Percentiles rank a stretch among this genome's conserved stretches.
Evolutionary conservation across 192 early-diverging fungal species (phyloP).

Genomic region (Coemansia pectinata): DNA sequence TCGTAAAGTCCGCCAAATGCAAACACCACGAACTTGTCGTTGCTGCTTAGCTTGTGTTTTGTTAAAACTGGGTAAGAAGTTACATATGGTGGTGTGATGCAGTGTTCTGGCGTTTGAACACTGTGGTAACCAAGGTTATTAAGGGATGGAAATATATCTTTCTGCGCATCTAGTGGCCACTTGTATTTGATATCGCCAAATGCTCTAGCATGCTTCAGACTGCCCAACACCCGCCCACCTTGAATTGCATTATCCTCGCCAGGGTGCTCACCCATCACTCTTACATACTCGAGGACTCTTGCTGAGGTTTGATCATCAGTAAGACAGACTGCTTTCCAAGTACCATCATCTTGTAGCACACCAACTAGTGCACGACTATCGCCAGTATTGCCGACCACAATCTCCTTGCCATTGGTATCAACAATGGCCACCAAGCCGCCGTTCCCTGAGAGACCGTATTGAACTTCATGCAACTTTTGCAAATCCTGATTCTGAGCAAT

Average conservation of each 20-base stretch:
- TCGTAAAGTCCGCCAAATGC: slow-evolving; percentile 87
- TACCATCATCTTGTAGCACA: slow-evolving; percentile 37
- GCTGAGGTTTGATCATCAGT: slow-evolving; percentile 60
- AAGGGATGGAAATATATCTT: slow-evolving; percentile 48
- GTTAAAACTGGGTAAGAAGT: slow-evolving; percentile 73
- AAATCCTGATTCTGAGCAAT: background rate
- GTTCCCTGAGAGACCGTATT: slow-evolving; percentile 22
- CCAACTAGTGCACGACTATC: slow-evolving; percentile 52
- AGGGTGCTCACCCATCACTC: slow-evolving; percentile 68
- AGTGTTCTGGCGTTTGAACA: slow-evolving; percentile 53
- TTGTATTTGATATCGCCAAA: slow-evolving; percentile 74
- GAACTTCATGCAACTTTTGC: background rate
- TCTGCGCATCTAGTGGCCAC: slow-evolving; percentile 63
- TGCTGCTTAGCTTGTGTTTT: slow-evolving; percentile 58
- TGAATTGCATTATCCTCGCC: slow-evolving; percentile 65
- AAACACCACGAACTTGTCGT: slow-evolving; percentile 74
- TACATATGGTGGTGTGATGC: slow-evolving; percentile 71
- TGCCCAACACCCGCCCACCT: slow-evolving; percentile 64
- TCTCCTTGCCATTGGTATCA: slow-evolving; percentile 24
- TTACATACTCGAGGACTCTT: too few relatives aligned
- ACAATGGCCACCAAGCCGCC: slow-evolving; percentile 45
- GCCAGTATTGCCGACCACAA: slow-evolving; percentile 43
- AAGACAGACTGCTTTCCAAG: slow-evolving; percentile 59
- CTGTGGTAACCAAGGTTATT: slow-evolving; percentile 38
- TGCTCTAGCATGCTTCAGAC: slow-evolving; percentile 55